Percentiles rank a stretch among this genome's conserved stretches.
phyloP scores from a whole-genome alignment of 2,329 filamentous ascomycete genomes.

The Nigrograna mackinnonii region DNA sequence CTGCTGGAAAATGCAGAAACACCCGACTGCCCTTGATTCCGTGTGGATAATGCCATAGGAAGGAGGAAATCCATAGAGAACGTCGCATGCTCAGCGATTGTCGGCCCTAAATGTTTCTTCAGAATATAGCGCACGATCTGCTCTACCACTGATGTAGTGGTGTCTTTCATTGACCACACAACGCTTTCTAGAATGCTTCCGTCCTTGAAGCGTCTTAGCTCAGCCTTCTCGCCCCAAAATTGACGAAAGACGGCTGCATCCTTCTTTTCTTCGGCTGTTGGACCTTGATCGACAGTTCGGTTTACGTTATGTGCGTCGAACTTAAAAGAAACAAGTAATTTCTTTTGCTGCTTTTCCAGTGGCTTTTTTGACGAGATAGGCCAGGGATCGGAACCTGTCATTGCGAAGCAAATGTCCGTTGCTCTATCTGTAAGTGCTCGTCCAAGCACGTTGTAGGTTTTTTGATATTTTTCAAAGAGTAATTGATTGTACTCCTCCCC shows the following conservation, averaged over 20 bases:
- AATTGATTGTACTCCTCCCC: conserved; percentile 28
- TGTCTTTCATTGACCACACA: conserved; percentile 71
- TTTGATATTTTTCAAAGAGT: conserved; percentile 50
- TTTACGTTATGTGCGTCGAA: conserved; percentile 73
- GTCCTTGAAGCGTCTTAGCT: conserved; percentile 92
- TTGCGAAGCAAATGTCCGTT: conserved; percentile 58
- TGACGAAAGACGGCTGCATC: conserved; percentile 80
- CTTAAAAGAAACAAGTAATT: conserved; percentile 67
- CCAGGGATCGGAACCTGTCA: conserved; percentile 39
- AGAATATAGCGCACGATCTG: conserved; percentile 79
- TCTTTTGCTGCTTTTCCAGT: conserved; percentile 30
- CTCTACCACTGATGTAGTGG: conserved; percentile 68
- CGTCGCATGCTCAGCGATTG: conserved; percentile 52
- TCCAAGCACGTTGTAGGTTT: conserved; percentile 67
- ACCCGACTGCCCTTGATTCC: conserved; percentile 39
- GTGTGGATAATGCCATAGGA: conserved; percentile 45
- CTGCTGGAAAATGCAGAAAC: conserved; percentile 67
- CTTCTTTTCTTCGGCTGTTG: conserved; percentile 81
- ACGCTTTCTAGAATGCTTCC: conserved; percentile 92
- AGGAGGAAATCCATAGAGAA: conserved; percentile 53
- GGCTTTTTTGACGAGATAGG: conserved; percentile 29
- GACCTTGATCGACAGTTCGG: conserved; percentile 85
- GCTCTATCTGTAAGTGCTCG: conserved; percentile 77
- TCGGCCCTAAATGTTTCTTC: conserved; percentile 67
- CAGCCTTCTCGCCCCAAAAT: conserved; percentile 95